Evolutionary conservation across 495 filamentous ascomycete species (phyloP).

Genomic region (Aspergillus sclerotiicarbonarius): DNA sequence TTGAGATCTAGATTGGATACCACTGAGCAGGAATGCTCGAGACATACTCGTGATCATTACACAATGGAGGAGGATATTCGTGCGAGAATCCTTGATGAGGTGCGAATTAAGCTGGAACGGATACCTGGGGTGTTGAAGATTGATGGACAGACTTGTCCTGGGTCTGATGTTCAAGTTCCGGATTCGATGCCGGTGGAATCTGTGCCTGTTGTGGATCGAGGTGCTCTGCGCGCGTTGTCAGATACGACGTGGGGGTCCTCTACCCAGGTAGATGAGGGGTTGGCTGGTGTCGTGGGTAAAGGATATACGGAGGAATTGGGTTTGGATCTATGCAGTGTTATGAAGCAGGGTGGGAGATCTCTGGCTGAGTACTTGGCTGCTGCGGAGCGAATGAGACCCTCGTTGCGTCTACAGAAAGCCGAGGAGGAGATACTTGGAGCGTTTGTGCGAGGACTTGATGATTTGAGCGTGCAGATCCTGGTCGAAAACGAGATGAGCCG

Average conservation of each 20-base stretch:
- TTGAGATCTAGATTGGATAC: too few relatives aligned
- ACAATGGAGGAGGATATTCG: not conserved
- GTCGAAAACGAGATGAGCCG: conserved; percentile 21
- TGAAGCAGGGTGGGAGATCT: conserved; percentile 14
- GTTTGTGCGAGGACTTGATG: conserved; percentile 28
- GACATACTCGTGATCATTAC: too few relatives aligned
- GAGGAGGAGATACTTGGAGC: conserved; percentile 23
- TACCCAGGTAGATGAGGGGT: not conserved
- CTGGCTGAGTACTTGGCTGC: conserved; percentile 25
- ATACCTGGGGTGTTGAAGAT: conserved; percentile 1
- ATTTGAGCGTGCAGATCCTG: conserved; percentile 5
- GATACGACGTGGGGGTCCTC: conserved; percentile 8
- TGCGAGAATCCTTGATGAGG: too few relatives aligned
- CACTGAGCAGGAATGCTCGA: too few relatives aligned
- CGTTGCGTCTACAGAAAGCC: conserved; percentile 5
- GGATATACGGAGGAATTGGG: not conserved
- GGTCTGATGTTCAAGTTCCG: conserved; percentile 7
- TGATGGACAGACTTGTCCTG: not conserved
- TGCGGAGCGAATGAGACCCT: conserved; percentile 10
- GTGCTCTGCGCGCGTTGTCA: not conserved
- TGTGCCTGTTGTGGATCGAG: not conserved
- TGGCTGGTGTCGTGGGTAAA: not conserved
- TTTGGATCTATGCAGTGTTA: not conserved
- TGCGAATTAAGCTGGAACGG: not conserved
- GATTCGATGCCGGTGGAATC: conserved; percentile 9